Base-by-base conservation (phyloP, 345 rosid genomes). In the Arabidopsis suecica region DNA sequence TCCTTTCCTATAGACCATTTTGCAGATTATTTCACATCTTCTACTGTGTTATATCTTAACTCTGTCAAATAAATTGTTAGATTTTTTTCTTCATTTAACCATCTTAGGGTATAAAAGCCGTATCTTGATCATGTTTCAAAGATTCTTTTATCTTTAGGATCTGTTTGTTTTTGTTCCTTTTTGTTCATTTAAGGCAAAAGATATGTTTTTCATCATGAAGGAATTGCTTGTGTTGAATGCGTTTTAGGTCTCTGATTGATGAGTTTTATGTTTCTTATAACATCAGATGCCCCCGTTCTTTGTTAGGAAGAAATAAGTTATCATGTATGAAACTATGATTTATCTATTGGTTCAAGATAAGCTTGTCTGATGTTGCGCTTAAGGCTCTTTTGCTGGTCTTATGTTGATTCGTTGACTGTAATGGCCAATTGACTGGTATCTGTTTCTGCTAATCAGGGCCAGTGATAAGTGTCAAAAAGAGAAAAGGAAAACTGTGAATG, bases 401-500 rank as follows among this genome's bases (percentile, higher is more conserved):
- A 13, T 22, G 48, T 51, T 59, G 58, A 58, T 58, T 65, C 0
- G 30, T 50, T 32, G 63, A 50, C 10, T 78, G 49, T 68, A 33
- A 10, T 61, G 47, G 32, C 9, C 10, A 38, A 2, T 61, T 42
- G 5, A 6, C 10, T 51, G 60, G 32, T 60, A 60, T 65, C 5
- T 33, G 41, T 71, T 42, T 40, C 12, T 78, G 40, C n/a, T 74
- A 68, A 72, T 69, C 74, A 86, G 93, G 85, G 94, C 95, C 5
- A 84, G 90, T 71, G 87, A 88, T 78, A 85, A 84, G 84, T 88
- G 96, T 58, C 89, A 85, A 75, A 83, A 82, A 62, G 92, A 89
- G 84, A 89, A 89, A 80, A 76, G 95, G 68, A 89, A 89, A 83
- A 89, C 91, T 16, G 84, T 87, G 63, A 86, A 89, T 77, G 95